Percentiles rank a stretch among this genome's conserved stretches.
Evolutionary conservation across 345 rosid species (phyloP).

Genomic region (Murraya koenigii): DNA sequence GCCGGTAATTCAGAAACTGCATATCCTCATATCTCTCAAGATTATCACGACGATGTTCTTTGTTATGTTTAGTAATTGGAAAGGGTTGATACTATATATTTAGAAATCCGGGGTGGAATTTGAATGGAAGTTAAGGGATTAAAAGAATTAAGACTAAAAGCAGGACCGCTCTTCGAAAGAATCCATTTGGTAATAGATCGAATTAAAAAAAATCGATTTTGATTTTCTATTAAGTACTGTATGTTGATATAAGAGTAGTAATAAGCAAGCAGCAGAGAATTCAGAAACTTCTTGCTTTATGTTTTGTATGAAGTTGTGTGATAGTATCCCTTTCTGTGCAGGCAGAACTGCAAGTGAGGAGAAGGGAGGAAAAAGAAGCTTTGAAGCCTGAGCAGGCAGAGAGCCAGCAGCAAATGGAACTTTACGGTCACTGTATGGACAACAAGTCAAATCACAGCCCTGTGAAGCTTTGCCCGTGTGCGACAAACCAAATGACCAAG

Average conservation of each 20-base stretch:
- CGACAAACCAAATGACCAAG: conserved; percentile 45
- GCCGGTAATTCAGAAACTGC: neutral
- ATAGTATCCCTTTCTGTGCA: conserved; percentile 30
- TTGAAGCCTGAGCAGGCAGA: conserved; percentile 90
- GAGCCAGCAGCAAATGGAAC: conserved; percentile 94
- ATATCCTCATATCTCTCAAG: neutral
- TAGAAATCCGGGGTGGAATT: neutral
- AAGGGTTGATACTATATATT: neutral
- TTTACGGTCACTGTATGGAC: conserved; percentile 97
- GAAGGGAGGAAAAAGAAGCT: conserved; percentile 93
- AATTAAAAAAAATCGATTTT: no score
- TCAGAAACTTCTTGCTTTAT: neutral
- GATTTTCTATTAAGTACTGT: neutral
- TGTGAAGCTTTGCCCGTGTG: conserved; percentile 47
- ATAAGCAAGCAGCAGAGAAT: neutral
- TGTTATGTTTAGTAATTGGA: neutral
- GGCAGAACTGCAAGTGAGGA: conserved; percentile 98
- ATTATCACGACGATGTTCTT: neutral
- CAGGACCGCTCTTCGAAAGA: no score
- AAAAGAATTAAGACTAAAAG: neutral
- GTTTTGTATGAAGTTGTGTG: neutral
- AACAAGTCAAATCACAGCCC: conserved; percentile 74
- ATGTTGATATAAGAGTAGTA: neutral
- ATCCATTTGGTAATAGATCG: no score
- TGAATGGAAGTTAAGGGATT: neutral